phyloP scores from a whole-genome alignment of 768 basidiomycete genomes.

The Suillus clintonianus region DNA sequence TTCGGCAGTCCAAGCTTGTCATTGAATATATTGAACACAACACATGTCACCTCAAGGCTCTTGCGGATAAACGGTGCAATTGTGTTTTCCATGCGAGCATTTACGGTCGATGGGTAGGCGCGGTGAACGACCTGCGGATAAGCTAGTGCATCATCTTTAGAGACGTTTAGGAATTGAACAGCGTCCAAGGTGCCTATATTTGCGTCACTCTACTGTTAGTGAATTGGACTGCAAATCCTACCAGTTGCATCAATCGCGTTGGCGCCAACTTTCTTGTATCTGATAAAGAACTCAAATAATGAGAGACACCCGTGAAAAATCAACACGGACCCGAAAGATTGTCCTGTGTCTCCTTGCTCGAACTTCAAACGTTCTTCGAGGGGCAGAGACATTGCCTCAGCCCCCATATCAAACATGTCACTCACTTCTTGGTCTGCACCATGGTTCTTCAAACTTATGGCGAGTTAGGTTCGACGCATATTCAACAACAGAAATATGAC shows the following conservation, averaged over 20 bases:
- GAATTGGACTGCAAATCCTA: not conserved
- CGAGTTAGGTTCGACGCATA: not conserved
- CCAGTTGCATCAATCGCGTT: slow-evolving; percentile 65
- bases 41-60: slow-evolving; percentile 56
- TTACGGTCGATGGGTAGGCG: slow-evolving; percentile 56
- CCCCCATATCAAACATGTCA: slow-evolving; percentile 45
- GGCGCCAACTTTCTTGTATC: slow-evolving; percentile 64
- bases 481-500: slow-evolving; percentile 16
- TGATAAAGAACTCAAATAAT: slow-evolving; percentile 10
- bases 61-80: slow-evolving; percentile 57
- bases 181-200: slow-evolving; percentile 36
- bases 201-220: not conserved
- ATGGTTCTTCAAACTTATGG: slow-evolving; percentile 44
- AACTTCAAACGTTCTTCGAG: slow-evolving; percentile 44
- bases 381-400: slow-evolving; percentile 40
- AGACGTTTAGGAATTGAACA: slow-evolving; percentile 64
- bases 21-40: too few species aligned
- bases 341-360: slow-evolving; percentile 43
- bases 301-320: not conserved
- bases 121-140: slow-evolving; percentile 56
- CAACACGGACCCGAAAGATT: slow-evolving; percentile 38
- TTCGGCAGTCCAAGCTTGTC: slow-evolving; percentile 51
- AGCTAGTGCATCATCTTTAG: slow-evolving; percentile 68
- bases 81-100: slow-evolving; percentile 48
- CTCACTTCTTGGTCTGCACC: slow-evolving; percentile 36